Percentiles rank a stretch among this genome's conserved stretches.
These are phyloP conservation scores for Beta macrorhiza DNA, from an alignment of 179 eudicot genomes.

Conservation along the genomic window DNA sequence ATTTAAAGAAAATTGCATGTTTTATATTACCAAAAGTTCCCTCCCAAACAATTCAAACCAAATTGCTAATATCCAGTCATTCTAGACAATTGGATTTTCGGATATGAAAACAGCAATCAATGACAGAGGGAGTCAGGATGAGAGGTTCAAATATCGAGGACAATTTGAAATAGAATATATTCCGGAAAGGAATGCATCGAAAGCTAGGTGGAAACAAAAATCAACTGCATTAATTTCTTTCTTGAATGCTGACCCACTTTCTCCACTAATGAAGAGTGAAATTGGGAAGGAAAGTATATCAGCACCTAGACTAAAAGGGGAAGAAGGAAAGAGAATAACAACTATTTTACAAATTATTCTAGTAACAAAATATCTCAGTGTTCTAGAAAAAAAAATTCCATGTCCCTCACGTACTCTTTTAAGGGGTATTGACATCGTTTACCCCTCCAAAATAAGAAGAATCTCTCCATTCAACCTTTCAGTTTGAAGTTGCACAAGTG, in stretches of 20 bases:
- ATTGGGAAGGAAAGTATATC: background rate
- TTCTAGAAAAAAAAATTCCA: no score
- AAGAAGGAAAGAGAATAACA: no score
- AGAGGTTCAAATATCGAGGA: background rate
- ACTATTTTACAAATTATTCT: no score
- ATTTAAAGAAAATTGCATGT: no score
- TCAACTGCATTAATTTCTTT: background rate
- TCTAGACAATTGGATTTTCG: no score
- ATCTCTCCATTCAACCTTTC: background rate
- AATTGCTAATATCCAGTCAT: no score
- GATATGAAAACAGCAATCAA: background rate
- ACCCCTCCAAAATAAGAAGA: background rate
- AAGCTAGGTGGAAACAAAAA: background rate
- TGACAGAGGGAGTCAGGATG: background rate
- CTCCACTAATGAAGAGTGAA: background rate
- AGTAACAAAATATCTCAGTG: no score
- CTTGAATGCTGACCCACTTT: background rate
- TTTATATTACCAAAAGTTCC: no score
- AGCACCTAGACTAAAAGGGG: background rate
- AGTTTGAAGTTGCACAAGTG: background rate
- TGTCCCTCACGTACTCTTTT: no score
- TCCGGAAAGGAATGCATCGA: background rate
- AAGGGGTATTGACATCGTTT: background rate
- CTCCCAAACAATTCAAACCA: no score
- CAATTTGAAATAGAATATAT: background rate